Percentiles rank a stretch among this genome's conserved stretches.
phyloP scores from a whole-genome alignment of 2,329 filamentous ascomycete genomes.

The Dactylonectria macrodidyma region DNA sequence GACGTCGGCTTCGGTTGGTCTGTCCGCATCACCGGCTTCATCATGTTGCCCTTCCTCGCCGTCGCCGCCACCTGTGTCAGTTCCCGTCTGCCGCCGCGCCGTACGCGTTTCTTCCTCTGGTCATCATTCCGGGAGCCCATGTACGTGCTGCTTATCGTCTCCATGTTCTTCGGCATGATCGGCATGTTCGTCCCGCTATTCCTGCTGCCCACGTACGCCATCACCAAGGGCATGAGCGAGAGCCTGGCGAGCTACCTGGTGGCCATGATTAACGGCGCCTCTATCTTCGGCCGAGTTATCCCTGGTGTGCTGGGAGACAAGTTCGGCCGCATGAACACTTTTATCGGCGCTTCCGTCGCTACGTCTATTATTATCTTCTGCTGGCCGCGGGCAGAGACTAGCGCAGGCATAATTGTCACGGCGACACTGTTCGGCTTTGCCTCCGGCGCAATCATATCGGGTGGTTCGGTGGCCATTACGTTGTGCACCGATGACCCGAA shows the following conservation, averaged over 20 bases:
- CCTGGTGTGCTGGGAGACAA: slow-evolving; percentile 73
- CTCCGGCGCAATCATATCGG: slow-evolving; percentile 61
- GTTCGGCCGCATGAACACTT: slow-evolving; percentile 67
- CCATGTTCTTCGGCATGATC: slow-evolving; percentile 56
- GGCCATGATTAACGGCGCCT: slow-evolving; percentile 76
- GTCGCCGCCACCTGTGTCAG: slow-evolving; percentile 55
- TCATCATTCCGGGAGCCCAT: slow-evolving; percentile 46
- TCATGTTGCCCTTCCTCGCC: slow-evolving; percentile 59
- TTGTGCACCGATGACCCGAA: slow-evolving; percentile 49
- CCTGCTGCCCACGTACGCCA: slow-evolving; percentile 69
- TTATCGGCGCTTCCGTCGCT: slow-evolving; percentile 36
- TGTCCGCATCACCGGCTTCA: slow-evolving; percentile 66
- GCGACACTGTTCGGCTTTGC: slow-evolving; percentile 56
- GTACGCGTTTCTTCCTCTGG: slow-evolving; percentile 58
- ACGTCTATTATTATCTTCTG: slow-evolving; percentile 42
- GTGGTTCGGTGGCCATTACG: slow-evolving; percentile 59
- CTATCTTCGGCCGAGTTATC: slow-evolving; percentile 69
- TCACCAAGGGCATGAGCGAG: slow-evolving; percentile 64
- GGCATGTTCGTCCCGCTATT: slow-evolving; percentile 42
- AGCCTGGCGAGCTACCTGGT: slow-evolving; percentile 77
- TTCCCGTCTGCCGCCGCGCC: slow-evolving; percentile 53
- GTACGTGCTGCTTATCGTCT: slow-evolving; percentile 38
- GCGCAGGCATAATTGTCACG: slow-evolving; percentile 54
- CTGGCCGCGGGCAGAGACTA: slow-evolving; percentile 50
- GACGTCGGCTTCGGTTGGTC: slow-evolving; percentile 66